These are phyloP conservation scores for Aspergillus phoenicis DNA, from an alignment of 2,329 filamentous ascomycete genomes.

Conservation along the genomic window DNA sequence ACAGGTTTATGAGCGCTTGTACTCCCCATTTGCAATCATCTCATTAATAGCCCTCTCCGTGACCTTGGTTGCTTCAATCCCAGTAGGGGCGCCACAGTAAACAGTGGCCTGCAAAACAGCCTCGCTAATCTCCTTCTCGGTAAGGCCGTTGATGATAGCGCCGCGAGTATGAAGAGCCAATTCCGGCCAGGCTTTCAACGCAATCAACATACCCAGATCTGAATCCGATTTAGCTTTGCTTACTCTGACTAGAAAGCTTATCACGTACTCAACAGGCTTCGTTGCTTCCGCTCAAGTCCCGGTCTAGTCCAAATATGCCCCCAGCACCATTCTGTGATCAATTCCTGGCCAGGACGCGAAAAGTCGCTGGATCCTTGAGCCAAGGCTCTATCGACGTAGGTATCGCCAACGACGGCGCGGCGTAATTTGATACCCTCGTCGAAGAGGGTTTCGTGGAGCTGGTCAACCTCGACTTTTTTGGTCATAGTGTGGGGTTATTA, in stretches of 20 bases:
- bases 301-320: slow-evolving; percentile 18
- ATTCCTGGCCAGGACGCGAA: slow-evolving; percentile 26
- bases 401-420: slow-evolving; percentile 14
- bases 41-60: slow-evolving; percentile 56
- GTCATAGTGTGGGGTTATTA: too few species aligned
- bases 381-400: slow-evolving; percentile 21
- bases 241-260: not conserved
- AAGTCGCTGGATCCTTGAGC: slow-evolving; percentile 27
- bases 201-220: slow-evolving; percentile 65
- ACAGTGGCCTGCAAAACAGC: slow-evolving; percentile 54
- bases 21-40: slow-evolving; percentile 51
- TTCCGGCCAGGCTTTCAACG: slow-evolving; percentile 62
- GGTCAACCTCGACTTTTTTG: too few species aligned
- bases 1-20: slow-evolving; percentile 17
- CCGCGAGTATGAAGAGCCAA: slow-evolving; percentile 65
- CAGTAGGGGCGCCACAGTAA: slow-evolving; percentile 59
- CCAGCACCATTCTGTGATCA: slow-evolving; percentile 19
- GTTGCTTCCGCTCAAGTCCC: slow-evolving; percentile 55
- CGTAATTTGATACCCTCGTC: not conserved
- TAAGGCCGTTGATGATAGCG: slow-evolving; percentile 64
- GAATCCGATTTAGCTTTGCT: not conserved
- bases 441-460: too few species aligned
- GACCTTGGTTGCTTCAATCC: slow-evolving; percentile 57
- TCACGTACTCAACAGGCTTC: slow-evolving; percentile 55
- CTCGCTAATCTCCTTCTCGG: slow-evolving; percentile 65